Evolutionary conservation across 2,329 filamentous ascomycete genomes (phyloP).

Genomic region (Fusarium liriodendri): DNA sequence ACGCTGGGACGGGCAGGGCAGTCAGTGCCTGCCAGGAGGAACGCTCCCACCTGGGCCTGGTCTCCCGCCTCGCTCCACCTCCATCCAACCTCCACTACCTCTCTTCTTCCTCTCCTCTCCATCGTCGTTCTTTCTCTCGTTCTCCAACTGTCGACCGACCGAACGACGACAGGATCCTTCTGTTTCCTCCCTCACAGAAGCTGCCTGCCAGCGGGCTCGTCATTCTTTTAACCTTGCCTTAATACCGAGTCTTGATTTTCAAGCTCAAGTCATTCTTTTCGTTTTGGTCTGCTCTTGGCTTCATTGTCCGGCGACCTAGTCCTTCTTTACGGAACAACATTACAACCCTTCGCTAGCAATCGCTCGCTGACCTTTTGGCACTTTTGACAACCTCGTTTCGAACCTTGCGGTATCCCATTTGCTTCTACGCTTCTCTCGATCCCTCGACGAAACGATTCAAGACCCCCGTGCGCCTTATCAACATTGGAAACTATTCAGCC

Average conservation of each 20-base stretch:
- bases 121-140: conserved; percentile 49
- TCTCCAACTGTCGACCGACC: conserved; percentile 51
- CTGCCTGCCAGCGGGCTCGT: conserved; percentile 67
- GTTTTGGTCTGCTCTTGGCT: conserved; percentile 32
- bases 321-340: conserved; percentile 38
- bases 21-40: conserved; percentile 7
- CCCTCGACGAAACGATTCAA: conserved; percentile 36
- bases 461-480: conserved; percentile 22
- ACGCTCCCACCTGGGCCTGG: conserved; percentile 17
- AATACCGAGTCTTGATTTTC: conserved; percentile 37
- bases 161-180: conserved; percentile 39
- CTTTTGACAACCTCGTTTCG: conserved; percentile 17
- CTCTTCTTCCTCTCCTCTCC: conserved; percentile 43
- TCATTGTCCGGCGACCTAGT: conserved; percentile 29
- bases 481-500: conserved; percentile 27
- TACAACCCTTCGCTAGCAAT: conserved; percentile 29
- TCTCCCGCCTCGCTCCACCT: conserved; percentile 30
- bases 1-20: background rate
- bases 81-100: conserved; percentile 22
- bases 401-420: conserved; percentile 18
- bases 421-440: conserved; percentile 27
- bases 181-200: conserved; percentile 37
- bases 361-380: conserved; percentile 37
- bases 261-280: conserved; percentile 39
- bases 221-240: conserved; percentile 50